phyloP scores from a whole-genome alignment of 306 rosid species.

The Crotalaria pallida region DNA sequence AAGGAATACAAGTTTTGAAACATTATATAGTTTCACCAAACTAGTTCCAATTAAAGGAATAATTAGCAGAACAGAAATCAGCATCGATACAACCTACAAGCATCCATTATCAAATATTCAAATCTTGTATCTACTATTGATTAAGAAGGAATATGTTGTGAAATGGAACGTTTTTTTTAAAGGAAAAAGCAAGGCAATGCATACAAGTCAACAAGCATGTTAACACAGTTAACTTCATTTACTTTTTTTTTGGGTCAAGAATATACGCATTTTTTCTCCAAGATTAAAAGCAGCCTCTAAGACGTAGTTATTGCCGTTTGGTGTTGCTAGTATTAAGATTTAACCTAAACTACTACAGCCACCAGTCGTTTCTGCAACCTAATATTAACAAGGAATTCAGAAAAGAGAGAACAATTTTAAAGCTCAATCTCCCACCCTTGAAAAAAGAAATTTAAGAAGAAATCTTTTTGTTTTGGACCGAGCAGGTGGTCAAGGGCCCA shows the following conservation, averaged over 20 bases:
- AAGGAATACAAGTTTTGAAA: background rate
- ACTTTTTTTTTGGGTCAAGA: background rate
- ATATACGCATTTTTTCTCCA: slow-evolving; percentile 1
- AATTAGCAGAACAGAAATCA: slow-evolving; percentile 7
- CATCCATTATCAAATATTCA: background rate
- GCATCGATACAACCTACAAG: background rate
- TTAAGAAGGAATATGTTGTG: background rate
- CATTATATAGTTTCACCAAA: slow-evolving; percentile 2
- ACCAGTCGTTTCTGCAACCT: background rate
- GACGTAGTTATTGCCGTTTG: background rate
- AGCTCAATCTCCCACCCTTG: background rate
- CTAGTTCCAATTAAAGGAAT: background rate
- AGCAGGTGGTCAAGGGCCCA: background rate
- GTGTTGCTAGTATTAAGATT: background rate
- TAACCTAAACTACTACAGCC: background rate
- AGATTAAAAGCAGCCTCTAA: background rate
- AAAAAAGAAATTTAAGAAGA: background rate
- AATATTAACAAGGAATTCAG: background rate
- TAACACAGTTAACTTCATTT: background rate
- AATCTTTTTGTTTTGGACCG: background rate
- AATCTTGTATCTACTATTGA: background rate
- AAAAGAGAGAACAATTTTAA: background rate
- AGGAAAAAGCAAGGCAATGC: background rate
- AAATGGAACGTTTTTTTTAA: background rate
- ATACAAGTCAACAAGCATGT: slow-evolving; percentile 14